These are phyloP conservation scores for Solanum etuberosum DNA, from an alignment of 257 asterid species.

Conservation along the genomic window DNA sequence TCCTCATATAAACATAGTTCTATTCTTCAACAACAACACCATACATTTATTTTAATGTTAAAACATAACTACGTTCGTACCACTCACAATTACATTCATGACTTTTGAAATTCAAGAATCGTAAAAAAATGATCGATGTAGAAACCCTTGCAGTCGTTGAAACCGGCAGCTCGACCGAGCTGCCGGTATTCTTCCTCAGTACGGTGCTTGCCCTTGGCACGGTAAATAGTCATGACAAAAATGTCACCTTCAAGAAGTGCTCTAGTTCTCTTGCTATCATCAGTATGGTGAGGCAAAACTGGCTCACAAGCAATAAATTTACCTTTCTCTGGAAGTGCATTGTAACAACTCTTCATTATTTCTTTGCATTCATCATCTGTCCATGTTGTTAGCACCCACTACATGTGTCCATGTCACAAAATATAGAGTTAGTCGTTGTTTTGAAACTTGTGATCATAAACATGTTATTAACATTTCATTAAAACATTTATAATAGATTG, in stretches of 20 bases:
- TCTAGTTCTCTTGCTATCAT: conserved; percentile 13
- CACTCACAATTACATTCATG: background rate
- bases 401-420: background rate
- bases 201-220: conserved; percentile 15
- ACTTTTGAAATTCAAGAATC: conserved; percentile 14
- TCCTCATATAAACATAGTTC: too few species aligned
- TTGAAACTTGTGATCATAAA: background rate
- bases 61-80: background rate
- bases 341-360: conserved; percentile 5
- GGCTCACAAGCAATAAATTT: conserved; percentile 18
- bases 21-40: too few species aligned
- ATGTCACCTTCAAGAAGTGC: conserved; percentile 23
- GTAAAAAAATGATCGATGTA: conserved; percentile 7
- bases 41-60: too few species aligned
- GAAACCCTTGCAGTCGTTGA: background rate
- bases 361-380: conserved; percentile 12
- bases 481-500: too few species aligned
- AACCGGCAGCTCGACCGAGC: conserved; percentile 8
- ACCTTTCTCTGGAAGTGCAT: conserved; percentile 13
- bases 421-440: background rate
- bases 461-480: background rate
- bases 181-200: conserved; percentile 13
- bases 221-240: conserved; percentile 18
- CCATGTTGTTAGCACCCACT: conserved; percentile 18
- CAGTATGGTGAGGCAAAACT: conserved; percentile 9